phyloP scores from a whole-genome alignment of 768 basidiomycete genomes.

The Pluteus cervinus region DNA sequence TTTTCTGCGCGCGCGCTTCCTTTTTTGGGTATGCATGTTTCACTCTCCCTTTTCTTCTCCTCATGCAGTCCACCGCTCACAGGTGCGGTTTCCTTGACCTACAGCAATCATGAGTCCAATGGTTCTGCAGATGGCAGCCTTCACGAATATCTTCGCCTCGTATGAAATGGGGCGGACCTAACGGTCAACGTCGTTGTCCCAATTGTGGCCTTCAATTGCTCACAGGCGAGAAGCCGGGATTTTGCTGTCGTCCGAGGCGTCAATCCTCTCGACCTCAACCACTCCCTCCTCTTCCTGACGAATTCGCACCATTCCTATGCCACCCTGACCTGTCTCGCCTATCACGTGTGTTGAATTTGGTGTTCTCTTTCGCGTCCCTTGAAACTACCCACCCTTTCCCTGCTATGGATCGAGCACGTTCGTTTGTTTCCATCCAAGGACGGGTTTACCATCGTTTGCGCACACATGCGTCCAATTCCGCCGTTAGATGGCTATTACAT shows the following conservation, averaged over 20 bases:
- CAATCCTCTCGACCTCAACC: constrained; percentile 13
- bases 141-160: constrained; percentile 2
- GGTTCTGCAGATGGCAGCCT: too few relatives aligned
- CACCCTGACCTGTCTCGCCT: constrained; percentile 17
- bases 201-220: constrained; percentile 17
- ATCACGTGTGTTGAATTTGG: constrained; percentile 21
- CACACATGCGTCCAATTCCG: constrained; percentile 18
- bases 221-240: constrained; percentile 22
- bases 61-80: too few relatives aligned
- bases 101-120: too few relatives aligned
- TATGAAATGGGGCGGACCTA: constrained; percentile 7
- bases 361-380: constrained; percentile 25
- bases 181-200: constrained; percentile 11
- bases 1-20: too few relatives aligned
- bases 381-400: constrained; percentile 21
- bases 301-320: constrained; percentile 18
- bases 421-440: constrained; percentile 23
- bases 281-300: constrained; percentile 20
- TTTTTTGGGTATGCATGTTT: too few relatives aligned
- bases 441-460: constrained; percentile 25
- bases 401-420: too few relatives aligned
- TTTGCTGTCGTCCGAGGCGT: constrained; percentile 27
- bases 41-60: too few relatives aligned
- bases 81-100: too few relatives aligned
- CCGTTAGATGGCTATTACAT: constrained; percentile 25